These are phyloP conservation scores for Saksenaea vasiformis DNA, from an alignment of 371 early-diverging fungal genomes.

Conservation along the genomic window DNA sequence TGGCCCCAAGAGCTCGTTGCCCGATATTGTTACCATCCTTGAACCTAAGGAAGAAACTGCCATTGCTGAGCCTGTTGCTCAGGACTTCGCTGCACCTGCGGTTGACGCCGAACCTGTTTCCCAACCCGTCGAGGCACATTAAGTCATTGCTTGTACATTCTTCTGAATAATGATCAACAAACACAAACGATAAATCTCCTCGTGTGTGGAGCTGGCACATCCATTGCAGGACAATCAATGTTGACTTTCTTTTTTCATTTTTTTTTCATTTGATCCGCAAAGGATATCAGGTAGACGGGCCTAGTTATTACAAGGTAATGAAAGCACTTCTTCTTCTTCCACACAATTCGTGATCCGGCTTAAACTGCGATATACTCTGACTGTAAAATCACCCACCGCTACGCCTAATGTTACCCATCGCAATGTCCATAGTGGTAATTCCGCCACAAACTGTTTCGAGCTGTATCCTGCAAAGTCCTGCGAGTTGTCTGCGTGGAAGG, in stretches of 20 bases:
- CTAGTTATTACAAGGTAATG: conserved; percentile 10
- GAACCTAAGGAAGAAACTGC: conserved; percentile 87
- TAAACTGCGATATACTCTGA: conserved; percentile 40
- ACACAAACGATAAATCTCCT: background rate
- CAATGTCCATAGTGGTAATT: conserved; percentile 61
- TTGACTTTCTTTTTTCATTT: background rate
- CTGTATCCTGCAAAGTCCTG: conserved; percentile 16
- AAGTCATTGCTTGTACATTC: background rate
- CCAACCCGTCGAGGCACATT: background rate
- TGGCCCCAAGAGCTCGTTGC: conserved; percentile 97
- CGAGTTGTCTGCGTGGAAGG: conserved; percentile 48
- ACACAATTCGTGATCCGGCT: conserved; percentile 26
- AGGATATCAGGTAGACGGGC: background rate
- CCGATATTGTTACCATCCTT: conserved; percentile 97
- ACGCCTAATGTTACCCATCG: conserved; percentile 65
- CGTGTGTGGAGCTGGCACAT: background rate
- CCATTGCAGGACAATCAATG: background rate
- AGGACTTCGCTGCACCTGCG: conserved; percentile 67
- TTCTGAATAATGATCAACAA: background rate
- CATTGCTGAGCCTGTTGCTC: conserved; percentile 75
- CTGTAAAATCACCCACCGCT: conserved; percentile 54
- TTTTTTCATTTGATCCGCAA: background rate
- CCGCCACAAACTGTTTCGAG: conserved; percentile 52
- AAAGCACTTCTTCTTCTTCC: conserved; percentile 46
- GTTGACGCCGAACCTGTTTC: conserved; percentile 36